Evolutionary conservation across 2,329 filamentous ascomycete genomes (phyloP), one percentile per base, ranked within the genome.

Genomic region (Trichophyton simii): DNA sequence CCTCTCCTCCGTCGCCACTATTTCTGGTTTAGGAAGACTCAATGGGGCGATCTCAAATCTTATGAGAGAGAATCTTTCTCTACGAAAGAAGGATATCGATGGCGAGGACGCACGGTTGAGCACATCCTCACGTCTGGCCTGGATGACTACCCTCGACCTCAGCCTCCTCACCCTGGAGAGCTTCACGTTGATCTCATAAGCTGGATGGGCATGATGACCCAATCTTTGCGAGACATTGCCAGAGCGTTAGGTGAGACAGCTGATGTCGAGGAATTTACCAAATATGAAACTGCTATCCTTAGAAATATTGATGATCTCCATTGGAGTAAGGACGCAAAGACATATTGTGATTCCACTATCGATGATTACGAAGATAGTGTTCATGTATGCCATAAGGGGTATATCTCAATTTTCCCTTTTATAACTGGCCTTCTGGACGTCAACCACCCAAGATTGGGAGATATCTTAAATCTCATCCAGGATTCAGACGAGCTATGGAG

Each of bases 131-230:
- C 94, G 3, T 96, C 91, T 59, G 94, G 94, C 2, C 83, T 99
- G 1, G 94, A 99, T 69, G 94, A 99, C 76, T 99, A 97, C 71
- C 94, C 94, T 58, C 89, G 94, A 57, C 82, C 94, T 7, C 89
- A 95, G 73, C 91, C 94, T 13, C 94, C 94, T 28, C 91, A 96
- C 72, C 92, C 94, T 0, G 92, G 90, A 69, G 94, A 99, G 82
- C 82, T 99, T 58, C 92, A 99, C 72, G 86, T 95, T 34, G 94
- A 99, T 74, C 80, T 97, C 60, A 88, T 99, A 73, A 89, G 89
- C 59, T 99, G 94, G 94, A 88, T 99, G 76, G 94, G 92, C n/a
- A 84, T 96, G 78, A 95, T 96, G 89, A 87, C 89, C 46, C 85
- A 87, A 66, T 87, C 88, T n/a, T 83, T 99, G 60, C 82, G 85